Conservation (phyloP, 306 rosid species). For the Prunus mume region DNA sequence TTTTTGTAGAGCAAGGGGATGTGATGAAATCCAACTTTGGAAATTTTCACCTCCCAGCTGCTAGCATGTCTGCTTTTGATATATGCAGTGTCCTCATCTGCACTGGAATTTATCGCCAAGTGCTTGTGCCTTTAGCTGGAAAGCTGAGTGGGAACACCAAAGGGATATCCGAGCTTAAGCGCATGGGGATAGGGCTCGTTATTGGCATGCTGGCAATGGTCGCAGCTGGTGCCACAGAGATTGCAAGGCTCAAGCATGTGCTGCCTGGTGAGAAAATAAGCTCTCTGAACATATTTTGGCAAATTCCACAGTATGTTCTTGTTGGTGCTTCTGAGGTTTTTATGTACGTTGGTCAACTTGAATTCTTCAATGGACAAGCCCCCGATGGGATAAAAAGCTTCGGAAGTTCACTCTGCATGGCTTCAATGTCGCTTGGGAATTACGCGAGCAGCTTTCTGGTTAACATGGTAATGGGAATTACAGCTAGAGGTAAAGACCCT, state of each 20-base stretch:
- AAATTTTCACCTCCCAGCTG: constrained; percentile 55
- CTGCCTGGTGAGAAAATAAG: constrained; percentile 32
- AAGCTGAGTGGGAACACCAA: constrained; percentile 32
- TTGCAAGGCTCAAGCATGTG: constrained; percentile 48
- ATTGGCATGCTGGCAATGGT: constrained; percentile 60
- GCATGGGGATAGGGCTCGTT: constrained; percentile 69
- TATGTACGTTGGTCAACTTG: constrained; percentile 72
- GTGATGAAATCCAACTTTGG: constrained; percentile 47
- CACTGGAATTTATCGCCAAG: constrained; percentile 50
- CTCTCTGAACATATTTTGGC: constrained; percentile 66
- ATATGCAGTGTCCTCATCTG: constrained; percentile 50
- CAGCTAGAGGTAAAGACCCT: constrained; percentile 39
- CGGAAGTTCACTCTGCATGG: constrained; percentile 79
- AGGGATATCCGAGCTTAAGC: constrained; percentile 58
- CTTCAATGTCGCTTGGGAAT: constrained; percentile 69
- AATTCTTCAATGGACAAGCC: constrained; percentile 67
- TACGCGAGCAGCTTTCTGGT: constrained; percentile 58
- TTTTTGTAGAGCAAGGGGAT: constrained; percentile 75
- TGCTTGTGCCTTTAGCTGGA: constrained; percentile 44
- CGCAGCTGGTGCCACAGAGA: constrained; percentile 57
- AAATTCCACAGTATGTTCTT: constrained; percentile 58
- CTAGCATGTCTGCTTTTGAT: constrained; percentile 77
- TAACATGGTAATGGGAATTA: constrained; percentile 49
- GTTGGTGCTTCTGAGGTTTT: constrained; percentile 77
- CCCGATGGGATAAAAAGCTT: constrained; percentile 76